Base-by-base conservation (phyloP, 768 basidiomycete species). In the Phlebiopsis flavidoalba region DNA sequence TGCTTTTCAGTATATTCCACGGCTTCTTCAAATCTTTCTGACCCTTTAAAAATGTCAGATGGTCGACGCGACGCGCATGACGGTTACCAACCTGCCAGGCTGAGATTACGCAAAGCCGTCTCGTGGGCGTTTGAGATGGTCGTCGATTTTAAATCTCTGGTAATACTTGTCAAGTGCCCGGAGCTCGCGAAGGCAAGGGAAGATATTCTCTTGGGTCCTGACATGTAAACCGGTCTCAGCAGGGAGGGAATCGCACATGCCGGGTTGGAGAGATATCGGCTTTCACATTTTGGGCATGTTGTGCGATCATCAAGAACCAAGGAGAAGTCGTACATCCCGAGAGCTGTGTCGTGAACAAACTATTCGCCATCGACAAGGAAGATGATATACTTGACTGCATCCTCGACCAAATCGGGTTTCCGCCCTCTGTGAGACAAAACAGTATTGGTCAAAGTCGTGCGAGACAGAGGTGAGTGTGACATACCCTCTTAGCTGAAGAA, bases 291-390 rank as follows among this genome's bases (percentile, higher is more conserved):
- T 98, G 95, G 51, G 96, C 91, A 68, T 97, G 89, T 70, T 98
- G 97, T 0, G 97, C 95, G 46, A 99, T 84, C 88, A 98, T 88
- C 22, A 98, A 77, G n/a, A 7, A 98, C 96, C 17, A 99, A 78
- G 31, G 91, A 87, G 76, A 98, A 98, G 73, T 99, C 95, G 69
- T 99, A 99, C 95, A 98, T 98, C 19, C 97, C 97, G 35, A 99
- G 81, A 1, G 97, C 97, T 11, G 91, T 90, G 71, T 98, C 87
- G n/a, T n/a, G 75, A 96, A 98, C 4, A 99, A 80, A 49, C 80
- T 80, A 67, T 98, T 86, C 0, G 94, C n/a, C 94, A 65, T 98
- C 93, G 19, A 94, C 93, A 35, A 99, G 83, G 80, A 98, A 99
- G 72, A 98, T 98, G 71, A 98, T 89, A 69, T 98, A 99, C 70